A percentile compares a stretch with the other conserved stretches of the same genome.
phyloP scores from a whole-genome alignment of 495 filamentous ascomycete species.

The Tricharina praecox region DNA sequence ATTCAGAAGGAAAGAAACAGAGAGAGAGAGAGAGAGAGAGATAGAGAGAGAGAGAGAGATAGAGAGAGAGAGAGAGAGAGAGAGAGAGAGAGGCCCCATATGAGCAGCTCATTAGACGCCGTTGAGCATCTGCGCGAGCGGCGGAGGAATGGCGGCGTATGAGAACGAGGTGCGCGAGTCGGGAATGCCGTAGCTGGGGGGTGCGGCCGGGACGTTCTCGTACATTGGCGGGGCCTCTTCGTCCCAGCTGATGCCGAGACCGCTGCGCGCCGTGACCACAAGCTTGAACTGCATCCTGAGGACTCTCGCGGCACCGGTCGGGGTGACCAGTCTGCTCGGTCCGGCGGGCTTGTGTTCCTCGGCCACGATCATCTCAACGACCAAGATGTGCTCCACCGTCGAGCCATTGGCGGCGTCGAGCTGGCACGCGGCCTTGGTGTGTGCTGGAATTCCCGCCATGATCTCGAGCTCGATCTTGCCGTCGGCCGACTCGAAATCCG shows the following conservation, averaged over 20 bases:
- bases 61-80: too few species aligned
- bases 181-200: conserved; percentile 47
- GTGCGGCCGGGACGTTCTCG: conserved; percentile 77
- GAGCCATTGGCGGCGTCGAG: conserved; percentile 63
- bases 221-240: conserved; percentile 91
- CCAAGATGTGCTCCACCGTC: conserved; percentile 61
- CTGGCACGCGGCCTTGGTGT: conserved; percentile 45
- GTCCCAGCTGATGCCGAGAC: conserved; percentile 91
- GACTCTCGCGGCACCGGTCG: conserved; percentile 80
- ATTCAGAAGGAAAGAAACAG: too few species aligned
- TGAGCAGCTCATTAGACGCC: too few species aligned
- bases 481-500: conserved; percentile 57
- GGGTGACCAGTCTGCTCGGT: conserved; percentile 36
- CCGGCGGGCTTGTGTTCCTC: conserved; percentile 45
- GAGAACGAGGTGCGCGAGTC: background rate
- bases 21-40: too few species aligned
- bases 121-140: too few species aligned
- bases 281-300: conserved; percentile 82
- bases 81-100: too few species aligned
- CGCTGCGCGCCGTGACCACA: conserved; percentile 62
- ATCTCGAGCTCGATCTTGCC: conserved; percentile 73
- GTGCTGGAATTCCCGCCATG: conserved; percentile 42
- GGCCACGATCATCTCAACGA: conserved; percentile 84
- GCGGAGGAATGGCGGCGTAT: background rate
- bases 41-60: too few species aligned